Base-by-base conservation (phyloP, 106 monocot species). In the Vanilla planifolia region DNA sequence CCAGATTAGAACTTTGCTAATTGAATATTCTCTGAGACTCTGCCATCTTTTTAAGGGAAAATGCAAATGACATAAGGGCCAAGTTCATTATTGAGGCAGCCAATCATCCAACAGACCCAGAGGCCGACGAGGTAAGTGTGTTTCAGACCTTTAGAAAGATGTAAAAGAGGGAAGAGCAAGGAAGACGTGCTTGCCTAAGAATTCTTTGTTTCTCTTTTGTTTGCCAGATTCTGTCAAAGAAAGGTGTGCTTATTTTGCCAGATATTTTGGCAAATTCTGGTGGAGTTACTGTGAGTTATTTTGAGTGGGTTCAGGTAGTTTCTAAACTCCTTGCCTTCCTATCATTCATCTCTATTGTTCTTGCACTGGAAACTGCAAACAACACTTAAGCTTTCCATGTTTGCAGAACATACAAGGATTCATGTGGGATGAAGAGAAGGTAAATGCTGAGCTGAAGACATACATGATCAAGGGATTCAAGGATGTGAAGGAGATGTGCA, bases 281-380 rank as follows among this genome's bases (percentile, higher is more conserved):
- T 28, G 93, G 93, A 28, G 93, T 93, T 43, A 93, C 82, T 27
- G 93, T 93, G 17, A 93, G 93, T 65, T 93, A 93, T 48, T 93
- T 93, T 43, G 93, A 93, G 71, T 93, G 93, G 93, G 93, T 89
- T 66, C 93, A 93, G 89, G 93, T 85, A 62, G 69, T 47, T 33
- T 35, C 11, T 40, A 2, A 5, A 21, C 34, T 20, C 21, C 11
- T 3, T 5, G 34, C 6, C 19, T 57, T 33, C n/a, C n/a, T 7
- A 22, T 24, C 3, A 60, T 50, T 50, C 50, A 21, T 14, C 5
- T 17, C 20, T 45, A 45, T 6, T 45, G 45, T 45, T 16, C 16
- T 45, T 40, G 14, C 40, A 50, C 26, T 50, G 8, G 9, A 25
- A n/a, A n/a, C n/a, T n/a, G n/a, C 21, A 9, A 40, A 2, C 33